These are phyloP conservation scores for Trypanosoma vivax DNA, from an alignment of 208 protist genomes.

Conservation along the genomic window DNA sequence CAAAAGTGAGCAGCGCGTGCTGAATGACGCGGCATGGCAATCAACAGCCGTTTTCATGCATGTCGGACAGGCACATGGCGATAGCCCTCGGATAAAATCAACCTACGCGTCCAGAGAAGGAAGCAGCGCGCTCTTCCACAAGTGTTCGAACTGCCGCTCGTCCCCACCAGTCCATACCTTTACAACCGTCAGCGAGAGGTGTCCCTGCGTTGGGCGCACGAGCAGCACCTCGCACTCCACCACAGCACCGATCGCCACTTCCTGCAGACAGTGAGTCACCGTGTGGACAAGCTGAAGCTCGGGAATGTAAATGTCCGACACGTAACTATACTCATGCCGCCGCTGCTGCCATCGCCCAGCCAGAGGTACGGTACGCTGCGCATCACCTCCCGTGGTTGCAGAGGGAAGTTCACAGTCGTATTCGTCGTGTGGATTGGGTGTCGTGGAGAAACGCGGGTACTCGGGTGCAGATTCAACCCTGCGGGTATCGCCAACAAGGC, in stretches of 20 bases:
- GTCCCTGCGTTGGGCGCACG: conserved; percentile 60
- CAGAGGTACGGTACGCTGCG: conserved; percentile 6
- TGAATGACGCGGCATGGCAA: no score
- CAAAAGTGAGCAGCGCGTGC: no score
- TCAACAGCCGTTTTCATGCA: no score
- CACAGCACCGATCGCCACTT: conserved; percentile 65
- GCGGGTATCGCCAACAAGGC: conserved; percentile 68
- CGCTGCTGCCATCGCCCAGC: conserved; percentile 21
- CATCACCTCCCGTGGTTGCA: not conserved
- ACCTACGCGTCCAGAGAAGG: conserved; percentile 57
- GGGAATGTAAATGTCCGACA: conserved; percentile 79
- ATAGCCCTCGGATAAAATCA: not conserved
- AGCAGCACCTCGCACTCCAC: conserved; percentile 55
- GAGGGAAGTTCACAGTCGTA: not conserved
- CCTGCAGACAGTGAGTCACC: conserved; percentile 42
- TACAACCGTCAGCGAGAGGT: conserved; percentile 50
- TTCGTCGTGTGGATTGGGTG: not conserved
- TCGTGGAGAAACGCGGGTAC: conserved; percentile 31
- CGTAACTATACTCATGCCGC: conserved; percentile 27
- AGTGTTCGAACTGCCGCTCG: conserved; percentile 50
- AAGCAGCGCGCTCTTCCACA: conserved; percentile 56
- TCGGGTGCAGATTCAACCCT: conserved; percentile 53
- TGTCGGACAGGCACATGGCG: no score
- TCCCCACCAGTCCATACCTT: conserved; percentile 44
- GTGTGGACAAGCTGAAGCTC: conserved; percentile 75